Evolutionary conservation across 2,329 filamentous ascomycete genomes (phyloP), one percentile per base, ranked within the genome.

Genomic region (Fusarium napiforme): DNA sequence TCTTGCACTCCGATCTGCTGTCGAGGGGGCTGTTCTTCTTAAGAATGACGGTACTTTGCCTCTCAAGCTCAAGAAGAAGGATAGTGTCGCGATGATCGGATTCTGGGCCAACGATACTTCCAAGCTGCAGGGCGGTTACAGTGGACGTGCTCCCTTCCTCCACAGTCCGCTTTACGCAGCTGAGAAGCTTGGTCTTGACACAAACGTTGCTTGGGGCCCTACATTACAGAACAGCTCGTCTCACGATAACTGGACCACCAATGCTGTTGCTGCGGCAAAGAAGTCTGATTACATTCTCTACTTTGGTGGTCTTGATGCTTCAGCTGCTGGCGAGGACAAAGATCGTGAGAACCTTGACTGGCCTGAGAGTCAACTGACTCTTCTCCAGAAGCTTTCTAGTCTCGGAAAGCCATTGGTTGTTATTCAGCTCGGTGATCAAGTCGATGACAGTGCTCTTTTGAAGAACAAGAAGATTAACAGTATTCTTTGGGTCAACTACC

Each of bases 401-500:
- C 45, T 67, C 0, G 62, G 52, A 2, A 67, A 67, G 15, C 64
- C 64, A 3, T 11, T 67, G 2, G 39, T 67, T 4, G 62, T 67
- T 0, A 19, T 67, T 4, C 64, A 67, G 5, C 64, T 67, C 0
- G 64, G 64, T 7, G 64, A 67, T 0, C 64, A 67, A 0, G 52
- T 67, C 0, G 62, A 67, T 5, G 64, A 67, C 3, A 40, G 52
- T 4, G 45, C 52, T 19, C 30, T 67, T 16, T 0, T 67, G 2
- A 67, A 67, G 52, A 43, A 67, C 4, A 67, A 60, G 19, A 40
- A 36, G 8, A n/a, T 67, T 9, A 67, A 67, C 34, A 67, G 64
- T n/a, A 67, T 67, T 11, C 62, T 67, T 2, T 67, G 62, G 64
- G 52, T 60, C 5, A 67, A 67, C 21, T 67, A 67, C 7, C 64